phyloP scores from a whole-genome alignment of 495 filamentous ascomycete genomes.

The Penicillium flavigenum region DNA sequence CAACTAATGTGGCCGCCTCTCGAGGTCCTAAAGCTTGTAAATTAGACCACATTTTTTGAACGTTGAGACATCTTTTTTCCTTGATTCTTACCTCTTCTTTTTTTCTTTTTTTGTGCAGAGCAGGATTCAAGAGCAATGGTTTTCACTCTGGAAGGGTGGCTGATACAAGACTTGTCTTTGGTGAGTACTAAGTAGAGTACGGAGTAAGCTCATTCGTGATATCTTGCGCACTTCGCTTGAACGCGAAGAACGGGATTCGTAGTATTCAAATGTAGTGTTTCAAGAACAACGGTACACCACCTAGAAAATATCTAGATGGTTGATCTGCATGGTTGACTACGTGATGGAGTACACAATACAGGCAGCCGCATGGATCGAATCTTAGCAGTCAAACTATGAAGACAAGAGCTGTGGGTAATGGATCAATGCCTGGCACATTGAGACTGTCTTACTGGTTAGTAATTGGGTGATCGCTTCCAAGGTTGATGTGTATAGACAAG shows the following conservation, averaged over 20 bases:
- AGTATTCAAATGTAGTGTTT: background rate
- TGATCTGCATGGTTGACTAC: background rate
- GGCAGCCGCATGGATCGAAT: background rate
- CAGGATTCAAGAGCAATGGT: background rate
- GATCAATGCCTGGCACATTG: background rate
- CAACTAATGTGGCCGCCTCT: constrained; percentile 32
- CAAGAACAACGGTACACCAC: background rate
- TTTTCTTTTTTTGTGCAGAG: background rate
- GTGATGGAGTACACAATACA: background rate
- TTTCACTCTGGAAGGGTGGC: background rate
- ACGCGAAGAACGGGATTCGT: background rate
- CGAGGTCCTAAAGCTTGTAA: constrained; percentile 45
- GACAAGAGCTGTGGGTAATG: background rate
- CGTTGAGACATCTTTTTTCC: constrained; percentile 32
- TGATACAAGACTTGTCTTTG: background rate
- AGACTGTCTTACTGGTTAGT: background rate
- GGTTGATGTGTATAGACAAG: background rate
- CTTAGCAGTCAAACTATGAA: background rate
- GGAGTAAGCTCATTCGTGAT: background rate
- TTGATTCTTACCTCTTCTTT: constrained; percentile 1
- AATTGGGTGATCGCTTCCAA: background rate
- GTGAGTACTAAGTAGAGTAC: background rate
- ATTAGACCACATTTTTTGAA: constrained; percentile 47
- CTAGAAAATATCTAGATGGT: background rate
- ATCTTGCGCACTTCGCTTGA: background rate